Conservation (phyloP, 768 basidiomycete species). For the Nidularia pulvinata region DNA sequence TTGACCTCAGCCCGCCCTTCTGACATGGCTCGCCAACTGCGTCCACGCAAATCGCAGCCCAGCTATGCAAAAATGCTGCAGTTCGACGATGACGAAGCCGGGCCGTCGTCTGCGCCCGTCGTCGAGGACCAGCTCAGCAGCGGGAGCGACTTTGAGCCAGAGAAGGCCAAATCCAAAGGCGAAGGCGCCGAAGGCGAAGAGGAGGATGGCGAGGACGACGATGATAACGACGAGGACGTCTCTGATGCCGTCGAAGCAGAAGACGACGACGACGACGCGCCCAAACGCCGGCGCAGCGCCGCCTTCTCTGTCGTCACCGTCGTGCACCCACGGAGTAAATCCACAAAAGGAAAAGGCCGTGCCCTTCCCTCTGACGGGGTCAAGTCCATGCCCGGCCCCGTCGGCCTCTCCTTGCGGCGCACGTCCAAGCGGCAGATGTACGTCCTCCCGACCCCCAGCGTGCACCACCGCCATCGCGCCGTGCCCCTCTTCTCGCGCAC, state of each 20-base stretch:
- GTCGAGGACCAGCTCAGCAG: conserved; percentile 35
- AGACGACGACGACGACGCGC: conserved; percentile 8
- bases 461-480: conserved; percentile 75
- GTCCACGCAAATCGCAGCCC: conserved; percentile 50
- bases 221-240: background rate
- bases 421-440: conserved; percentile 51
- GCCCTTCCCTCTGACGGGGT: conserved; percentile 14
- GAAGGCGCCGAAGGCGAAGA: conserved; percentile 18
- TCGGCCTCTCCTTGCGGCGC: conserved; percentile 8
- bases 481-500: conserved; percentile 53
- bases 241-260: conserved; percentile 14
- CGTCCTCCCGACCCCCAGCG: conserved; percentile 59
- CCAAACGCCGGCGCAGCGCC: conserved; percentile 2
- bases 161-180: conserved; percentile 21
- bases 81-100: conserved; percentile 32
- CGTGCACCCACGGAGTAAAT: conserved; percentile 4
- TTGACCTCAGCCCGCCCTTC: too few relatives aligned
- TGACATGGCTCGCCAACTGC: conserved; percentile 53
- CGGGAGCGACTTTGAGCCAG: conserved; percentile 58
- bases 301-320: background rate
- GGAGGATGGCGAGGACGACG: conserved; percentile 14
- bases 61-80: conserved; percentile 44
- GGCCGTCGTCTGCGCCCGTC: conserved; percentile 36
- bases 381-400: conserved; percentile 5
- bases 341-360: conserved; percentile 24